phyloP scores from a whole-genome alignment of 345 rosid genomes.

The Arabis hirsuta region DNA sequence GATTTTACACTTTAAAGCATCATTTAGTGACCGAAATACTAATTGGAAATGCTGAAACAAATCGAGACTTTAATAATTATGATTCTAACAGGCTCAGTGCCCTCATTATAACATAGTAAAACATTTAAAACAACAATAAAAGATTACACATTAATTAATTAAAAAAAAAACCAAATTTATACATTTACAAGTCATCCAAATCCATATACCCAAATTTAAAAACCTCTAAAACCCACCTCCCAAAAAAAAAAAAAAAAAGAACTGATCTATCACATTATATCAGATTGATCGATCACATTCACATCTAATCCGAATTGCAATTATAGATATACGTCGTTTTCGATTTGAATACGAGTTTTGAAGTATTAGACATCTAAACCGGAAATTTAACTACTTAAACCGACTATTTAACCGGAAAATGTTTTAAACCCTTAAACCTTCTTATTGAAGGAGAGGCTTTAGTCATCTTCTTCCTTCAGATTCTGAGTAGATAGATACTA shows the following conservation, averaged over 20 bases:
- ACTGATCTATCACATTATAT: slow-evolving; percentile 23
- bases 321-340: slow-evolving; percentile 25
- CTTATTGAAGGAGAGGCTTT: neutral
- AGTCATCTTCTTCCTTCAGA: slow-evolving; percentile 44
- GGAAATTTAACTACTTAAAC: slow-evolving; percentile 1
- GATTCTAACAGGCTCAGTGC: slow-evolving; percentile 38
- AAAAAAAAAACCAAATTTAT: slow-evolving; percentile 35
- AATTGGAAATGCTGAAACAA: slow-evolving; percentile 28
- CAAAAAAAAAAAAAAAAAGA: neutral
- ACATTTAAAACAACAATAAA: neutral
- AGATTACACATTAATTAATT: slow-evolving; percentile 11
- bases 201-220: slow-evolving; percentile 43
- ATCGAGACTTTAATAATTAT: slow-evolving; percentile 44
- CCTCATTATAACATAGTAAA: slow-evolving; percentile 25
- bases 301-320: slow-evolving; percentile 36
- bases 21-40: slow-evolving; percentile 35
- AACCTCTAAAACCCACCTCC: slow-evolving; percentile 33
- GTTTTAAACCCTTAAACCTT: slow-evolving; percentile 8
- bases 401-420: neutral
- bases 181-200: slow-evolving; percentile 38
- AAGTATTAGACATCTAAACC: slow-evolving; percentile 29
- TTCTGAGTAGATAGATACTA: slow-evolving; percentile 90
- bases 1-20: slow-evolving; percentile 31
- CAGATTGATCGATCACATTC: slow-evolving; percentile 25
- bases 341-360: neutral